Evolutionary conservation across 345 rosid genomes (phyloP).

Genomic region (Clausena lansium): DNA sequence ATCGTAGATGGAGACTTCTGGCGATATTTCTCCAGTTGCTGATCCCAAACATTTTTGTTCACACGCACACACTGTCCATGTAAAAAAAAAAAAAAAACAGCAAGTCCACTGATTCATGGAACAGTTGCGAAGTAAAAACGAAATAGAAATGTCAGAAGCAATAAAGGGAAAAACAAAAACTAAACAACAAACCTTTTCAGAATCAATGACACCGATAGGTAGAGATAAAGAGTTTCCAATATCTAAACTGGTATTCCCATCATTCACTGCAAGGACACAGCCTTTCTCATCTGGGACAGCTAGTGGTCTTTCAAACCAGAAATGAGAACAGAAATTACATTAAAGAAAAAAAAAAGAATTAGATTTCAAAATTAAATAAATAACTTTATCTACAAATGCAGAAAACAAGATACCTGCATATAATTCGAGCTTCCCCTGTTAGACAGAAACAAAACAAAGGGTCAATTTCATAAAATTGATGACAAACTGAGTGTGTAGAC

Average conservation of each 20-base stretch:
- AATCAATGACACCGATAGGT: constrained; percentile 58
- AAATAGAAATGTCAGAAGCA: not conserved
- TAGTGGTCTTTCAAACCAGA: constrained; percentile 47
- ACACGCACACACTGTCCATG: constrained; percentile 42
- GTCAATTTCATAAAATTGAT: constrained; percentile 6
- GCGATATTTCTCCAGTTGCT: constrained; percentile 39
- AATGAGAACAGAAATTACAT: not conserved
- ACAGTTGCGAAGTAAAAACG: not conserved
- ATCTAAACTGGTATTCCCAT: constrained; percentile 37
- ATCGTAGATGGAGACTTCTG: constrained; percentile 54
- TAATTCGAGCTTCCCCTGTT: constrained; percentile 62
- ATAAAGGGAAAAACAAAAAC: not conserved
- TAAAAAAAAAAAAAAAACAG: constrained; percentile 4
- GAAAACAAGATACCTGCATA: constrained; percentile 58
- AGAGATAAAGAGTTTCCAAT: constrained; percentile 42
- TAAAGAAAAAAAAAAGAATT: not conserved
- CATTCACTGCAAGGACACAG: constrained; percentile 32
- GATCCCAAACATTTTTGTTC: constrained; percentile 44
- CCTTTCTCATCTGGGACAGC: constrained; percentile 38
- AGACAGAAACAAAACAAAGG: constrained; percentile 8
- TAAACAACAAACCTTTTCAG: constrained; percentile 48
- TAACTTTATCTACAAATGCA: not conserved
- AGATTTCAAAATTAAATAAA: not conserved
- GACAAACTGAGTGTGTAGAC: not conserved
- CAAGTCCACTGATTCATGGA: constrained; percentile 8